A percentile compares a stretch with the other conserved stretches of the same genome.
Conservation (phyloP, 1,284 basidiomycete genomes). For the Moesziomyces antarcticus region DNA sequence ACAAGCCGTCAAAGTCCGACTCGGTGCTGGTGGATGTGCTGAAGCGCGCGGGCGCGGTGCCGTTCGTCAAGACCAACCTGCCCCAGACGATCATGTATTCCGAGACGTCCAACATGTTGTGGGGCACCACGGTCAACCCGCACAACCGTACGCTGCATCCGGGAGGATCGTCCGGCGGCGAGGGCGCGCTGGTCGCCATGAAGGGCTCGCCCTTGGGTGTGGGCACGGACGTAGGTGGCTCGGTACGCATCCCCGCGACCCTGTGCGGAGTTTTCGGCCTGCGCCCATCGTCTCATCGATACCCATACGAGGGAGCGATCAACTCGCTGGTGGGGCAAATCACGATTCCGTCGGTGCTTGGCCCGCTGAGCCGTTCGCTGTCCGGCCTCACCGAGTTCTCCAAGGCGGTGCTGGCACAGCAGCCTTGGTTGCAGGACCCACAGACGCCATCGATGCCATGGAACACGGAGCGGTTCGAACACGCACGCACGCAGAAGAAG, state of each 20-base stretch:
- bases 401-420: constrained; percentile 73
- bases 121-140: constrained; percentile 78
- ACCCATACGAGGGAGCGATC: constrained; percentile 75
- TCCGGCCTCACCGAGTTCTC: constrained; percentile 76
- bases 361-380: constrained; percentile 76
- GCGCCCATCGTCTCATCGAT: constrained; percentile 77
- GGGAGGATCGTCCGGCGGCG: constrained; percentile 77
- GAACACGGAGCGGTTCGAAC: constrained; percentile 75
- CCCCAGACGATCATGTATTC: constrained; percentile 53
- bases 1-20: constrained; percentile 32
- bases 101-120: constrained; percentile 72
- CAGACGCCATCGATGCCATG: constrained; percentile 75
- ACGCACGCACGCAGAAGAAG: constrained; percentile 31
- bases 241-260: constrained; percentile 75
- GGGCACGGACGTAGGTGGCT: constrained; percentile 79
- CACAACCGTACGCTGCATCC: constrained; percentile 71
- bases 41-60: constrained; percentile 75
- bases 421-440: constrained; percentile 79
- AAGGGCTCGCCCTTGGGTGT: constrained; percentile 74
- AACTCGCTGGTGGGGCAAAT: constrained; percentile 72
- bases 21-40: constrained; percentile 66
- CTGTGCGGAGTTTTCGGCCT: constrained; percentile 78
- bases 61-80: constrained; percentile 76
- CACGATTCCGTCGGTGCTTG: constrained; percentile 77
- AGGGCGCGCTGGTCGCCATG: constrained; percentile 74